A percentile compares a stretch with the other conserved stretches of the same genome.
These are phyloP conservation scores for Inonotus obliquus DNA, from an alignment of 1,284 basidiomycete species.

Conservation along the genomic window DNA sequence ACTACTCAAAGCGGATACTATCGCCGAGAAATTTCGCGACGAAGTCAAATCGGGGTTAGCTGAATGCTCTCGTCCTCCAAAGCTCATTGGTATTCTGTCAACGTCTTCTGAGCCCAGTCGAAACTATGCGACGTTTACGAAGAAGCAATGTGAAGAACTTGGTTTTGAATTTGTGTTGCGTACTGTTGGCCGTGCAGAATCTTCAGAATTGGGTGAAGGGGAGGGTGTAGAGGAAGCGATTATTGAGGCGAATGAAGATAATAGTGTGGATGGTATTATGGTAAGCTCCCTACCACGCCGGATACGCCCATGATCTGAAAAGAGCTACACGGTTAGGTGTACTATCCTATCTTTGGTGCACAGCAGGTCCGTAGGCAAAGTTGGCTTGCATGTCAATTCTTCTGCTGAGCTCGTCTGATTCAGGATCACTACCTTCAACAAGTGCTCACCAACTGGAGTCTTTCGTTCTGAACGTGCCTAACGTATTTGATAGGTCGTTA, in stretches of 20 bases:
- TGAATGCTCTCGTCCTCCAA: conserved; percentile 47
- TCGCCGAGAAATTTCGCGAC: conserved; percentile 62
- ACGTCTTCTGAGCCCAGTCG: conserved; percentile 85
- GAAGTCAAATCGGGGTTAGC: conserved; percentile 55
- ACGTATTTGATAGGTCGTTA: conserved; percentile 63
- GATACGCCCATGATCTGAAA: not conserved
- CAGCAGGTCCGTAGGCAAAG: conserved; percentile 57
- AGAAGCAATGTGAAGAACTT: conserved; percentile 84
- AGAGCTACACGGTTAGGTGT: conserved; percentile 57
- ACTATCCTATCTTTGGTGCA: conserved; percentile 88
- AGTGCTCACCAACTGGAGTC: conserved; percentile 33
- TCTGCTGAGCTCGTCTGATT: not conserved
- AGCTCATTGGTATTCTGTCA: conserved; percentile 89
- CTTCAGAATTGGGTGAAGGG: conserved; percentile 46
- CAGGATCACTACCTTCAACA: conserved; percentile 97
- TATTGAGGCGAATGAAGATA: conserved; percentile 89
- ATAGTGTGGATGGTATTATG: conserved; percentile 91
- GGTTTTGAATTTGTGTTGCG: conserved; percentile 85
- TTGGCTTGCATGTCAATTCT: conserved; percentile 16
- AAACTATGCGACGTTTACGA: conserved; percentile 92
- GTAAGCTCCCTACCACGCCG: conserved; percentile 39
- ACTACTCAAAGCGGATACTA: conserved; percentile 68
- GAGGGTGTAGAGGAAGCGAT: conserved; percentile 92
- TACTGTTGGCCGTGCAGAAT: conserved; percentile 62
- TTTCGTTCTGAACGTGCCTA: not conserved